Evolutionary conservation across 257 asterid species (phyloP).

Genomic region (Solanum tarijense): DNA sequence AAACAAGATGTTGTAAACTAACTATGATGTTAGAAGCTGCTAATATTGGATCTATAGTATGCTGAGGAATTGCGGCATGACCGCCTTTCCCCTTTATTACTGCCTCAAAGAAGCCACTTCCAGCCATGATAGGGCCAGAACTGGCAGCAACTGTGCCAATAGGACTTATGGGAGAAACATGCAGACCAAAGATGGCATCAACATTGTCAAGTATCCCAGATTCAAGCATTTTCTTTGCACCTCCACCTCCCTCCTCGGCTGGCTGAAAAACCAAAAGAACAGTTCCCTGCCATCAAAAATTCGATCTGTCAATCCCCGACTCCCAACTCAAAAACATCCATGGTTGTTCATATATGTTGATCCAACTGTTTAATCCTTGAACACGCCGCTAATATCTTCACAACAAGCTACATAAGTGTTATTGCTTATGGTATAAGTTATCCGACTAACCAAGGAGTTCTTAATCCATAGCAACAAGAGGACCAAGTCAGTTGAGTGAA

Average conservation of each 20-base stretch:
- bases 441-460: not conserved
- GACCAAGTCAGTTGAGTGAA: not conserved
- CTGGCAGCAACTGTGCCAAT: constrained; percentile 30
- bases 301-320: not conserved
- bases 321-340: not conserved
- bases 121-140: constrained; percentile 52
- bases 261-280: constrained; percentile 63
- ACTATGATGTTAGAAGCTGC: constrained; percentile 45
- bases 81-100: constrained; percentile 60
- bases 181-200: constrained; percentile 61
- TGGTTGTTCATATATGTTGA: not conserved
- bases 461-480: not conserved
- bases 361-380: not conserved
- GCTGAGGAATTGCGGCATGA: constrained; percentile 66
- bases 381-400: not conserved
- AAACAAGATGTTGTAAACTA: constrained; percentile 58
- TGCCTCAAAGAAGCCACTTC: constrained; percentile 53
- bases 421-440: not conserved
- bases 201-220: constrained; percentile 39
- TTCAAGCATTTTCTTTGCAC: constrained; percentile 58
- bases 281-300: constrained; percentile 42
- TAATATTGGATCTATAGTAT: constrained; percentile 45
- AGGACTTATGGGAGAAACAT: constrained; percentile 20
- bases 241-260: constrained; percentile 71
- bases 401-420: not conserved